Conservation (phyloP, 768 basidiomycete species). For the Psilocybe azurescens region DNA sequence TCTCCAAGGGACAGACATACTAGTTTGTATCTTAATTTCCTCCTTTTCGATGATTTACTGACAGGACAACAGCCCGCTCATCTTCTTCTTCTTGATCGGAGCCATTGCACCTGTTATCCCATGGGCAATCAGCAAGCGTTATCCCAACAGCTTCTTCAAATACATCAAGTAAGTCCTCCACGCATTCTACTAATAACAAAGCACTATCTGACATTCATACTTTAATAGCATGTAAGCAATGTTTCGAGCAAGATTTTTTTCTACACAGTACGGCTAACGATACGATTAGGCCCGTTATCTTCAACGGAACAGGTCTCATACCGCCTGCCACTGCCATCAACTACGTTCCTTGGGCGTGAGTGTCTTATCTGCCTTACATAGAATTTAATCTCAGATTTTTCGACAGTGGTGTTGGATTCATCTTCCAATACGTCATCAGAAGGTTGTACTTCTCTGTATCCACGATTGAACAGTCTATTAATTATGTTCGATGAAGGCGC, state of each 20-base stretch:
- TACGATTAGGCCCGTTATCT: constrained; percentile 47
- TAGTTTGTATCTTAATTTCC: constrained; percentile 27
- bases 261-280: neutral
- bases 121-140: constrained; percentile 61
- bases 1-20: constrained; percentile 60
- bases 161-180: constrained; percentile 59
- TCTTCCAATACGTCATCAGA: constrained; percentile 76
- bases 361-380: constrained; percentile 9
- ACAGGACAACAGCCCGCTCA: no score
- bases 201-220: constrained; percentile 4
- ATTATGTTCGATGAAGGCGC: constrained; percentile 38
- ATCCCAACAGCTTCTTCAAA: constrained; percentile 62
- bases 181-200: constrained; percentile 16
- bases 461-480: neutral
- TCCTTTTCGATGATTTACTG: no score
- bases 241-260: neutral
- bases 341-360: constrained; percentile 73
- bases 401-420: constrained; percentile 57
- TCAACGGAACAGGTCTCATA: constrained; percentile 68
- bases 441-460: constrained; percentile 24
- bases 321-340: constrained; percentile 87
- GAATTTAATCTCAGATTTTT: no score
- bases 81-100: constrained; percentile 77
- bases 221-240: constrained; percentile 30
- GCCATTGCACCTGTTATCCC: constrained; percentile 60